Base-by-base conservation (phyloP, 192 early-diverging fungal species). In the Lobosporangium transversale region DNA sequence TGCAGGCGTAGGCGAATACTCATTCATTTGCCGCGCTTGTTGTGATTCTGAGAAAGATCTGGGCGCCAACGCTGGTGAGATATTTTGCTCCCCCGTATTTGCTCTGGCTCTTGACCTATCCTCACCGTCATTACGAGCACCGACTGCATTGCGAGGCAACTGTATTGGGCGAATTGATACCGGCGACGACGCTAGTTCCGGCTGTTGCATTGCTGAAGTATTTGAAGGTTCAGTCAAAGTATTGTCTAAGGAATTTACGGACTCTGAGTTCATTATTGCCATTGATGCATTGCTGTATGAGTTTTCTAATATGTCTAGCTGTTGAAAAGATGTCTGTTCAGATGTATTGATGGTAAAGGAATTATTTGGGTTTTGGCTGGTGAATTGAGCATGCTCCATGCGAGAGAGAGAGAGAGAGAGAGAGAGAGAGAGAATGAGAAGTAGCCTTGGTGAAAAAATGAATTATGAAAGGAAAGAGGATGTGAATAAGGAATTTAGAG, bases 31-130 rank as follows among this genome's bases (percentile, higher is more conserved):
- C 1, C 50, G 58, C 23, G 49, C 44, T 4, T 36, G 52, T 17
- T 59, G 27, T 4, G 58, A 61, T 6, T 75, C 70, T 27, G 70
- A 37, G 10, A 61, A 48, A 6, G 63, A 17, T 11, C 52, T 53
- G 0, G 32, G 50, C 15, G 30, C 6, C 8, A 54, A 54, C 0
- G 58, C 20, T 0, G 53, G 48, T 10, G 69, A 63, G 35, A 71
- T 44, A 12, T 17, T 58, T 17, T 45, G 52, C 0, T 24, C 43
- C 1, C 53, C 64, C 1, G 14, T 40, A 40, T 10, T 7, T 7
- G 14, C 37, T 10, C 37, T 14, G 14, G 37, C 37, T 40, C 37
- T 14, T 40, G n/a, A 10, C 37, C 14, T 7, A 40, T 40, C 37
- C 37, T 40, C 8, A 40, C 37, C 37, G 8, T 40, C 23, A 1